These are phyloP conservation scores for Nissolia schottii DNA, from an alignment of 306 rosid genomes.

Conservation along the genomic window DNA sequence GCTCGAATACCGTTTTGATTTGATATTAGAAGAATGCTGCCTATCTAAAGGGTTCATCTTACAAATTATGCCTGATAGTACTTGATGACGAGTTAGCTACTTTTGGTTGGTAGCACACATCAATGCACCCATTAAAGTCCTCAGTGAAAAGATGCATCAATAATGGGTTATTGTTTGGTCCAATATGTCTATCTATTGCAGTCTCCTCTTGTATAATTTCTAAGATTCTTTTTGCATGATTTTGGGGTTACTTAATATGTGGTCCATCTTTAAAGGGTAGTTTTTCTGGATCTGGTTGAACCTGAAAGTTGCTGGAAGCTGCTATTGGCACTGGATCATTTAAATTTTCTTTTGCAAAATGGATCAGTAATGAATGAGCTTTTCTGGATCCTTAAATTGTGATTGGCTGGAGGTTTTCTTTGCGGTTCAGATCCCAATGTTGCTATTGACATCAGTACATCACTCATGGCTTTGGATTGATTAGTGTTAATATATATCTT, in stretches of 20 bases:
- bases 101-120: slow-evolving; percentile 18
- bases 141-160: neutral
- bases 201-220: neutral
- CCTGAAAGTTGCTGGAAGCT: neutral
- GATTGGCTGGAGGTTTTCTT: slow-evolving; percentile 1
- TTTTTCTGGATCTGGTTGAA: slow-evolving; percentile 6
- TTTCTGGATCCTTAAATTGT: neutral
- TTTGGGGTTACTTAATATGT: neutral
- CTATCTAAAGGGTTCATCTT: slow-evolving; percentile 1
- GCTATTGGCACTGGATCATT: neutral
- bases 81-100: neutral
- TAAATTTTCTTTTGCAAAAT: neutral
- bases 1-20: neutral
- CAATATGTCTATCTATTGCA: neutral
- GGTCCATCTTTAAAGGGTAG: neutral
- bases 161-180: neutral
- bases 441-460: neutral
- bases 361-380: slow-evolving; percentile 1
- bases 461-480: neutral
- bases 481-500: neutral
- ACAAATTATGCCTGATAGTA: neutral
- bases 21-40: neutral
- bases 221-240: neutral
- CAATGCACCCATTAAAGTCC: slow-evolving; percentile 21
- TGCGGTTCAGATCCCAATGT: neutral